These are phyloP conservation scores for Flammula alnicola DNA, from an alignment of 1,284 basidiomycete genomes.

Conservation along the genomic window DNA sequence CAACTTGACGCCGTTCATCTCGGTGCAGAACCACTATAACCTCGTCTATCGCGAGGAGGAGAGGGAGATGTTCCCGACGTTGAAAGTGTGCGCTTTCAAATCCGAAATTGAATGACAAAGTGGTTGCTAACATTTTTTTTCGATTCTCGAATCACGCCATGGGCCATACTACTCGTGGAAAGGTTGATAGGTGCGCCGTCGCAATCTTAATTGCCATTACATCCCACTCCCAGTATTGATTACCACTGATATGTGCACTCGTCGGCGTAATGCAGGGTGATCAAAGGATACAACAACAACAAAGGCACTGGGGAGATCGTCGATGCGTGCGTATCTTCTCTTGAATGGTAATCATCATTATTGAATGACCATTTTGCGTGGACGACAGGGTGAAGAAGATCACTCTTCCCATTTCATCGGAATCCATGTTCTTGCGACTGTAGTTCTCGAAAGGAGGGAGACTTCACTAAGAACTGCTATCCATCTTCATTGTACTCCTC, in stretches of 20 bases:
- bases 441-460: no score
- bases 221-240: not conserved
- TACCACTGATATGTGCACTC: not conserved
- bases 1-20: conserved; percentile 68
- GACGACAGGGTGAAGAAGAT: conserved; percentile 54
- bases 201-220: not conserved
- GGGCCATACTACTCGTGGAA: conserved; percentile 37
- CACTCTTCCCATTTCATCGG: conserved; percentile 59
- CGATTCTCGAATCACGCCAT: conserved; percentile 1
- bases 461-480: conserved; percentile 45
- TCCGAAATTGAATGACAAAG: no score
- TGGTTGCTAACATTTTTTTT: not conserved
- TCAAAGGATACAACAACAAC: not conserved
- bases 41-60: conserved; percentile 70
- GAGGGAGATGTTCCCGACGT: conserved; percentile 68
- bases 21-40: conserved; percentile 80
- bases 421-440: no score
- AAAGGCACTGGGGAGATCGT: conserved; percentile 30
- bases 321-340: conserved; percentile 30
- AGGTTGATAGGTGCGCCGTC: conserved; percentile 40
- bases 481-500: no score
- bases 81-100: conserved; percentile 43
- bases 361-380: not conserved
- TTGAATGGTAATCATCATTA: not conserved
- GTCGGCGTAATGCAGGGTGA: conserved; percentile 12